Conservation (phyloP, 73 alveolate genomes). For the Breviolum minutum region DNA sequence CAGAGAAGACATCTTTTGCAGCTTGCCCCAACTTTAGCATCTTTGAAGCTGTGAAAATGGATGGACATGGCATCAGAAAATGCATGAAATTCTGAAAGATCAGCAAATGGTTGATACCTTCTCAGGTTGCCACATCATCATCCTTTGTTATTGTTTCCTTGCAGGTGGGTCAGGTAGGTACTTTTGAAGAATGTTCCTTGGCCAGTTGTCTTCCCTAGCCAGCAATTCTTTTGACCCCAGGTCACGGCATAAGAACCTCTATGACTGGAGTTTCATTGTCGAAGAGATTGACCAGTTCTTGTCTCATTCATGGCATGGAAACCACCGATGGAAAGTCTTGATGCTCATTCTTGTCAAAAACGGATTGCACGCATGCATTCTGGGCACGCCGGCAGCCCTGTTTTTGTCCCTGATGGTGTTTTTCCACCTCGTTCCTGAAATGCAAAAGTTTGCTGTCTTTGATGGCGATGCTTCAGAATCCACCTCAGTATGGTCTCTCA, state of each 20-base stretch:
- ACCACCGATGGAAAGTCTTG: not conserved
- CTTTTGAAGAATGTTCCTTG: too few relatives aligned
- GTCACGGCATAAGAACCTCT: not conserved
- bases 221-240: not conserved
- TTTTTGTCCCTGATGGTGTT: not conserved
- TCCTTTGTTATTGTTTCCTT: too few relatives aligned
- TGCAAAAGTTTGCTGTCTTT: not conserved
- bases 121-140: too few relatives aligned
- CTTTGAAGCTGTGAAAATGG: too few relatives aligned
- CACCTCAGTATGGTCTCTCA: conserved; percentile 19
- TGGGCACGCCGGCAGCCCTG: not conserved
- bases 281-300: conserved; percentile 24
- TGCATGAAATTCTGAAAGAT: too few relatives aligned
- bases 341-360: not conserved
- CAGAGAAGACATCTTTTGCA: too few relatives aligned
- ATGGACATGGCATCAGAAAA: too few relatives aligned
- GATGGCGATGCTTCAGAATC: not conserved
- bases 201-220: too few relatives aligned
- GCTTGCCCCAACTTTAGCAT: too few relatives aligned
- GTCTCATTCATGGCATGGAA: conserved; percentile 55
- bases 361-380: not conserved
- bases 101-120: too few relatives aligned
- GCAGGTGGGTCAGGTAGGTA: too few relatives aligned
- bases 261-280: not conserved
- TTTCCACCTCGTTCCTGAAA: not conserved